phyloP scores from a whole-genome alignment of 228 moss, liverwort and hornwort genomes.

The Sphagnum fallax region DNA sequence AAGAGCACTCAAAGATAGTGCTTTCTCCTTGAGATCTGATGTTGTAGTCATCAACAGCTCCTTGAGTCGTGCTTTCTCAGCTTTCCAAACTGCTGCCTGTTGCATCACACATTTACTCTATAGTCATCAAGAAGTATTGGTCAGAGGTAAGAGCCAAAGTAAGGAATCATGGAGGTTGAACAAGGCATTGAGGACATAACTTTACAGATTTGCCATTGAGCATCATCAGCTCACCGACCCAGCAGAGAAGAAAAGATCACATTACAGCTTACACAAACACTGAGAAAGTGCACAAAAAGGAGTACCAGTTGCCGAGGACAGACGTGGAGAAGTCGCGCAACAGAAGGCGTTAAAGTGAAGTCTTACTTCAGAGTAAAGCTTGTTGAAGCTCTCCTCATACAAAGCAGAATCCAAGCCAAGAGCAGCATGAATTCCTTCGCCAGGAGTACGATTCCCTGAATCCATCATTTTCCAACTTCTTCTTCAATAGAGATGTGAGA shows the following conservation, averaged over 20 bases:
- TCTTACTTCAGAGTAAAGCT: constrained; percentile 1
- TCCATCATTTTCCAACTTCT: neutral
- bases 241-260: neutral
- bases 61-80: constrained; percentile 13
- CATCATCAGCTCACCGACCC: neutral
- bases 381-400: constrained; percentile 4
- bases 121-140: neutral
- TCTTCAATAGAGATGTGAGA: no score
- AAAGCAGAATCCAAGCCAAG: neutral
- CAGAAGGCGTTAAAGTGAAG: no score
- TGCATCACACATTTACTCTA: neutral
- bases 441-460: neutral
- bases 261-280: no score
- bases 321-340: no score
- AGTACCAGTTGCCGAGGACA: no score
- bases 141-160: neutral
- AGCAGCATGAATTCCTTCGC: neutral
- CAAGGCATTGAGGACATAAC: neutral
- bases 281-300: no score
- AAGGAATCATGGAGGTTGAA: no score
- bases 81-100: constrained; percentile 21
- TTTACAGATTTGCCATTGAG: neutral
- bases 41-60: constrained; percentile 13
- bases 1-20: constrained; percentile 8
- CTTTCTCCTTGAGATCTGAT: constrained; percentile 21